These are phyloP conservation scores for Suhomyces panamericanus DNA, from an alignment of 1,139 yeast genomes.

Conservation along the genomic window DNA sequence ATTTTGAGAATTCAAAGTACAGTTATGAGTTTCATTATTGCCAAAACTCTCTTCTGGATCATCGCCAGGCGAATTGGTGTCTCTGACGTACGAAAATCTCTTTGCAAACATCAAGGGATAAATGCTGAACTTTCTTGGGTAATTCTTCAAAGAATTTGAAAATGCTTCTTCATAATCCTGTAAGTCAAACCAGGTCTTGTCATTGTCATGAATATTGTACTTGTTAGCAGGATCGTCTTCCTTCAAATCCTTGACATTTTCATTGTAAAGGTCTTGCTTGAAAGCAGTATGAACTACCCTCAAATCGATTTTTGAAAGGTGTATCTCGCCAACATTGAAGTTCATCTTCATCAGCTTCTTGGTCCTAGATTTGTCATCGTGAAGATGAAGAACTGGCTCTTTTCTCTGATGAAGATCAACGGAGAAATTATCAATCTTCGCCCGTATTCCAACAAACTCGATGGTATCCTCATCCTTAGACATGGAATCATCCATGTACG, in stretches of 20 bases:
- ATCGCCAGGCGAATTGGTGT: slow-evolving; percentile 26
- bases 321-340: slow-evolving; percentile 46
- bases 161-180: slow-evolving; percentile 46
- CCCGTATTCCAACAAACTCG: slow-evolving; percentile 43
- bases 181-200: slow-evolving; percentile 43
- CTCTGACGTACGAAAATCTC: slow-evolving; percentile 41
- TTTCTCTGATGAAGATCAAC: slow-evolving; percentile 47
- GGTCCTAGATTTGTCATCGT: slow-evolving; percentile 33
- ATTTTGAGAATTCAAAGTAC: slow-evolving; percentile 29
- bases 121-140: slow-evolving; percentile 26
- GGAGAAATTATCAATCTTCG: slow-evolving; percentile 40
- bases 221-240: slow-evolving; percentile 13
- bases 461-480: slow-evolving; percentile 24
- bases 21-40: slow-evolving; percentile 33
- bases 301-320: slow-evolving; percentile 42
- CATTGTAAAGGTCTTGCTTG: slow-evolving; percentile 29
- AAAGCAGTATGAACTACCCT: slow-evolving; percentile 37
- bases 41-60: slow-evolving; percentile 23
- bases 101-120: slow-evolving; percentile 40
- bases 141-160: slow-evolving; percentile 26
- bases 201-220: slow-evolving; percentile 35
- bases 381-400: slow-evolving; percentile 35
- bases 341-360: slow-evolving; percentile 43
- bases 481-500: slow-evolving; percentile 29
- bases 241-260: slow-evolving; percentile 3